Base-by-base conservation (phyloP, 768 basidiomycete species). In the Symmetrospora coprosmae region DNA sequence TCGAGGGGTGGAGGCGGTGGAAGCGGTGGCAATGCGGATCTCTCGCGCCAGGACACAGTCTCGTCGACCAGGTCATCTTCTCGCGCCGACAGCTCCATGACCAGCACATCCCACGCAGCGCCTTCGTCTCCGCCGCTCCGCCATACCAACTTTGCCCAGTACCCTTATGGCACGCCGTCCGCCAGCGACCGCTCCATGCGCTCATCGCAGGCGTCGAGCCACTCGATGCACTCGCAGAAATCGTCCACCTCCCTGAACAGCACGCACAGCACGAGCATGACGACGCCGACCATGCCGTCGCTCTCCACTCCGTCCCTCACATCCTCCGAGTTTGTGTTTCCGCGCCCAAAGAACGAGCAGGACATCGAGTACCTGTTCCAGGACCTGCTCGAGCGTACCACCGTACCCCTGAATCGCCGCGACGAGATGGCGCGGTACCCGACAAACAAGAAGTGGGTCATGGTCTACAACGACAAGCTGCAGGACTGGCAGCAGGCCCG, bases 401-500 rank as follows among this genome's bases (percentile, higher is more conserved):
- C 73, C 11, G 60, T 68, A 2, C 53, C 49, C 2, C 37, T 28
- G 38, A 33, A 13, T 16, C 28, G 9, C 30, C 40, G 23, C 49
- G 60, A 53, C 16, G 80, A 81, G 25, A 73, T 83, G 27, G 79
- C 80, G 8, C 73, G 78, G 61, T 74, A 87, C 59, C 67, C 80
- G 16, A 78, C 86, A 23, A 84, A 87, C 30, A 86, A 87, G 72
- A 96, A 96, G 74, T 99, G 92, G 91, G 77, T 78, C 65, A 80
- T 97, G 70, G 84, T 99, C 5, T 79, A 84, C 70, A 86, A 81
- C 60, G 84, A 86, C 65, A 84, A 86, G 66, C 83, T 84, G 55
- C 77, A 84, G 52, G 79, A 84, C 40, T 88, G 85, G 83, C 81
- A 79, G 66, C 81, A 83, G 46, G 66, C 81, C 79, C 67, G 78